Percentiles rank a stretch among this genome's conserved stretches.
These are phyloP conservation scores for Fusarium sororula DNA, from an alignment of 2,329 filamentous ascomycete genomes.

Conservation along the genomic window DNA sequence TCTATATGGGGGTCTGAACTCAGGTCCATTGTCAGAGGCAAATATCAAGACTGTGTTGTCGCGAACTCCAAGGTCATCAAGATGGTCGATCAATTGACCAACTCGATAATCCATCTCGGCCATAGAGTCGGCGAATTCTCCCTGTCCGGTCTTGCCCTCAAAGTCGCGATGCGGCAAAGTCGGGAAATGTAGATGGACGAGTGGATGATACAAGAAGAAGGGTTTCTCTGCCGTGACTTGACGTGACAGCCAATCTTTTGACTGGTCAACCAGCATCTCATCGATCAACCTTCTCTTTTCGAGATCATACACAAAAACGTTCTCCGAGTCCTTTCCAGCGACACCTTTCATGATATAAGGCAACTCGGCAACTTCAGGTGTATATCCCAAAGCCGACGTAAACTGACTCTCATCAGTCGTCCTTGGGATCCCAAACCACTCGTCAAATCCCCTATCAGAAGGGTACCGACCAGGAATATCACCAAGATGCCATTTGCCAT, in stretches of 20 bases:
- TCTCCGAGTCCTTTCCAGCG: constrained; percentile 40
- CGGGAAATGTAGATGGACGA: constrained; percentile 47
- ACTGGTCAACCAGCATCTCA: constrained; percentile 45
- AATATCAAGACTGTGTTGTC: constrained; percentile 49
- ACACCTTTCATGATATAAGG: constrained; percentile 48
- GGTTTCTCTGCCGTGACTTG: constrained; percentile 36
- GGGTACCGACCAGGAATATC: constrained; percentile 49
- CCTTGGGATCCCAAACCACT: constrained; percentile 50
- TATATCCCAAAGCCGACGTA: constrained; percentile 45
- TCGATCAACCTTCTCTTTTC: constrained; percentile 45
- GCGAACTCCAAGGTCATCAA: constrained; percentile 41
- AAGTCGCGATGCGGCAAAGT: constrained; percentile 46
- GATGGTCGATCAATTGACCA: constrained; percentile 45
- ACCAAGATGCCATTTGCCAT: constrained; percentile 50
- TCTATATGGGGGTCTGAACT: constrained; percentile 45
- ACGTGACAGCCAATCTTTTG: constrained; percentile 45
- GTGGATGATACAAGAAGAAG: constrained; percentile 48
- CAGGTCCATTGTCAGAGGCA: constrained; percentile 49
- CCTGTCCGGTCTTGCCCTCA: constrained; percentile 40
- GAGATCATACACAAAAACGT: constrained; percentile 47
- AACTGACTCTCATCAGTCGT: constrained; percentile 51
- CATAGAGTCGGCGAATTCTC: constrained; percentile 48
- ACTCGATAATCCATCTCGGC: constrained; percentile 47
- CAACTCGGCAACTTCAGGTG: constrained; percentile 45
- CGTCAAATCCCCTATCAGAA: constrained; percentile 48